Conservation (phyloP, 495 filamentous ascomycete species). For the Lasiosphaeris hirsuta region DNA sequence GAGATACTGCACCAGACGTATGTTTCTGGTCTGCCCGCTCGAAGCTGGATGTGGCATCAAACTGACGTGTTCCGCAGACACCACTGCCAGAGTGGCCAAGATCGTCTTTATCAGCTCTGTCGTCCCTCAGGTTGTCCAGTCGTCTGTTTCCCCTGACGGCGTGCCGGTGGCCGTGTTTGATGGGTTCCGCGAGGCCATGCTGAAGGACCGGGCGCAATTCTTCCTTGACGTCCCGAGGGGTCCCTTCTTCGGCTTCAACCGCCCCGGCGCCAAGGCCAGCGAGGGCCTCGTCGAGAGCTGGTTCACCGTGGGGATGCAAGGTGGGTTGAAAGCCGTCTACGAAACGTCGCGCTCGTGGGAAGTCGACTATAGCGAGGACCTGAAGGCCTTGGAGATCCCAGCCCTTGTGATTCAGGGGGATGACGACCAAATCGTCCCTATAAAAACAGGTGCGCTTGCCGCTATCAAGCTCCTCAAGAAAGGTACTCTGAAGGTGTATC, state of each 20-base stretch:
- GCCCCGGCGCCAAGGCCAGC: conserved; percentile 30
- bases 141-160: conserved; percentile 31
- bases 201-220: conserved; percentile 37
- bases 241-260: conserved; percentile 45
- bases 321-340: conserved; percentile 36
- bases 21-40: too few species aligned
- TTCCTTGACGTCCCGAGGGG: conserved; percentile 40
- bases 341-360: conserved; percentile 40
- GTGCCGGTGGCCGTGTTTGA: conserved; percentile 36
- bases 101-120: conserved; percentile 39
- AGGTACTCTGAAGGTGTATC: conserved; percentile 38
- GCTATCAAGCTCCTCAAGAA: conserved; percentile 35
- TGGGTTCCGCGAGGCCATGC: conserved; percentile 35
- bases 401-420: conserved; percentile 38
- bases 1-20: conserved; percentile 31
- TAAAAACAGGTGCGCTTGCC: conserved; percentile 22
- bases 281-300: conserved; percentile 40
- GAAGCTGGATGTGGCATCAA: too few species aligned
- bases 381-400: conserved; percentile 40
- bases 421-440: conserved; percentile 32
- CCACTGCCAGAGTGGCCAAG: conserved; percentile 35
- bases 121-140: conserved; percentile 37
- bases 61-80: conserved; percentile 1
- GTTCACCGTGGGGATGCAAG: conserved; percentile 42
- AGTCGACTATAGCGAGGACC: conserved; percentile 40